Base-by-base conservation (phyloP, 331 rosid species). In the Cydonia oblonga region DNA sequence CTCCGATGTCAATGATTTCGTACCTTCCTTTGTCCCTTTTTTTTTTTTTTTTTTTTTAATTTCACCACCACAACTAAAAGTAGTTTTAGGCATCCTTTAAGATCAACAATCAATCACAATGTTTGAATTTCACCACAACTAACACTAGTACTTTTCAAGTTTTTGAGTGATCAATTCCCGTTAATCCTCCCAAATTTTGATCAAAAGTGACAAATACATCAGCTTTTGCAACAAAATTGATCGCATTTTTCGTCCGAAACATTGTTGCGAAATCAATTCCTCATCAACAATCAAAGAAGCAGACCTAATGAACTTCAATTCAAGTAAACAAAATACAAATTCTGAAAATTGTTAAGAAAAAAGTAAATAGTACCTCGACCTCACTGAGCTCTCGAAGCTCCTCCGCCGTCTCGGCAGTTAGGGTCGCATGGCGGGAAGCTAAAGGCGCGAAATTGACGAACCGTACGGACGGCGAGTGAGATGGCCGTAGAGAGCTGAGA, bases 401-500 rank as follows among this genome's bases (percentile, higher is more conserved):
- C 38, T 75, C 57, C 33, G 25, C 83, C 20, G 64, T 66, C 52
- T 78, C 81, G 20, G 75, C 53, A 33, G 70, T 25, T 60, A 78
- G 83, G 2, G 73, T 54, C 52, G 81, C 81, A 24, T 79, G 79
- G 15, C 13, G 42, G 33, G 83, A 75, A 67, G 81, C 78, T 40
- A 56, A 75, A n/a, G 83, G 74, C 4, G 33, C 60, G 54, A 77
- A 42, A 49, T 77, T 83, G 44, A 64, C 69, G 20, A 72, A 68
- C 56, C 79, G 83, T 26, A 56, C 64, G 49, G 87, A 71, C 5
- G 73, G 78, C 35, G 51, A 28, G 62, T 46, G 77, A 59, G 74
- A 80, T 60, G 59, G 62, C 26, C 68, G 74, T 32, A 75, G 77
- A 66, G 65, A 68, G 64, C 46, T 18, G 52, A 35, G 66, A 53